Evolutionary conservation across 192 early-diverging fungal genomes (phyloP), one percentile per base, ranked within the genome.

Genomic region (Paraglomus brasilianum): DNA sequence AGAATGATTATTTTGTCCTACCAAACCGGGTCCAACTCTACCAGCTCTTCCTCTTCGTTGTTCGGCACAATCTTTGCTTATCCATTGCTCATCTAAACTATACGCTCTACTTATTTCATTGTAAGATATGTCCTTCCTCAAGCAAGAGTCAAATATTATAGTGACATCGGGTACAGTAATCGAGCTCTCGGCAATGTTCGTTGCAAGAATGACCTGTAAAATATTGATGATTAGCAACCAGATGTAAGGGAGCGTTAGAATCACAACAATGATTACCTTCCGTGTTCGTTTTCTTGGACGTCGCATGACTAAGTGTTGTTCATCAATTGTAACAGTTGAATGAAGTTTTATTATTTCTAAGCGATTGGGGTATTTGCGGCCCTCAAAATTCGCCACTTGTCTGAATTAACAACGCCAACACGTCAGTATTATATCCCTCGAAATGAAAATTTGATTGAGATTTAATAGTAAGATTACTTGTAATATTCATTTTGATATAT

Each of bases 141-240:
- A 49, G 24, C 73, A 75, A 14, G 71, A 53, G 41, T 75, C 73
- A 22, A 75, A 75, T 47, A 75, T 65, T 9, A 64, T 56, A 15
- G 5, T 30, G 19, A 73, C 70, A 47, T 72, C 73, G 6, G 73
- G 73, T 15, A 75, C 71, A 13, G 73, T 75, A 52, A 75, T 62
- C 9, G 73, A 75, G 15, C 59, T 73, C 21, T 75, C 73, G 1
- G 73, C 73, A 73, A 75, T 56, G 46, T 75, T 75, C 14, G 73
- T 75, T 59, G 73, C 73, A 22, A 75, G 41, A 13, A 75, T 63
- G 19, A 75, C 73, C 73, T 73, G 30, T 30, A 38, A 48, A 52
- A 66, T 36, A 49, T 17, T 38, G 38, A n/a, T 7, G 45, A 66
- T 45, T 15, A 30, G 19, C 2, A 50, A 66, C 24, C 30, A 30